phyloP scores from a whole-genome alignment of 306 rosid genomes.

The Aeschynomene evenia region DNA sequence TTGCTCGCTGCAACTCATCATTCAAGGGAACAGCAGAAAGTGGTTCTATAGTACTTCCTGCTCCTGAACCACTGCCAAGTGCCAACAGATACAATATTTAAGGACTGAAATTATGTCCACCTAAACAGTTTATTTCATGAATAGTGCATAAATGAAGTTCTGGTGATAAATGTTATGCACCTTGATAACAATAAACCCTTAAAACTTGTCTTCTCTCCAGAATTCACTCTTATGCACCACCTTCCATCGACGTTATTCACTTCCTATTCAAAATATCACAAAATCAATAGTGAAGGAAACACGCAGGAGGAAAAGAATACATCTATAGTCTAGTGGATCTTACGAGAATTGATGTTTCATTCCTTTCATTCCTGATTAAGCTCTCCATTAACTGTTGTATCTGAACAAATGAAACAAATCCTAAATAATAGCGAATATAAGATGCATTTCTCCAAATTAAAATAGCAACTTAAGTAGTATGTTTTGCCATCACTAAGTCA shows the following conservation, averaged over 20 bases:
- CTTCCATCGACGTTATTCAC: constrained; percentile 79
- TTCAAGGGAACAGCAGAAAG: constrained; percentile 80
- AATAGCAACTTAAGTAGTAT: constrained; percentile 9
- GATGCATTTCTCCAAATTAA: constrained; percentile 18
- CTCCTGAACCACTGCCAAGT: constrained; percentile 75
- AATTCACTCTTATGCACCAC: constrained; percentile 78
- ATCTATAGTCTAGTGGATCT: constrained; percentile 36
- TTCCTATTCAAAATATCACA: constrained; percentile 59
- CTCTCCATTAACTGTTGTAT: constrained; percentile 70
- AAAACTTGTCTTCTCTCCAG: constrained; percentile 53
- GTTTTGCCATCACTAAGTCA: constrained; percentile 21
- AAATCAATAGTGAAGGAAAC: constrained; percentile 32
- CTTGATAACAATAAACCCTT: constrained; percentile 83
- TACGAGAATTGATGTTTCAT: constrained; percentile 63
- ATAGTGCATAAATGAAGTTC: constrained; percentile 21
- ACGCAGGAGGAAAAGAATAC: constrained; percentile 5
- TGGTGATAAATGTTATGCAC: constrained; percentile 44
- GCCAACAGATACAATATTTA: constrained; percentile 46
- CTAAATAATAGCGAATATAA: constrained; percentile 6
- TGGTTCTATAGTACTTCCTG: constrained; percentile 76
- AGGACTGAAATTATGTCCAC: constrained; percentile 32
- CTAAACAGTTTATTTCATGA: constrained; percentile 25
- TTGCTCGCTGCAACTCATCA: constrained; percentile 87
- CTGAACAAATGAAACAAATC: constrained; percentile 49
- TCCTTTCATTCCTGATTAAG: constrained; percentile 59